Conservation (phyloP, 768 basidiomycete genomes). For the Xerocomellus amylosporus region DNA sequence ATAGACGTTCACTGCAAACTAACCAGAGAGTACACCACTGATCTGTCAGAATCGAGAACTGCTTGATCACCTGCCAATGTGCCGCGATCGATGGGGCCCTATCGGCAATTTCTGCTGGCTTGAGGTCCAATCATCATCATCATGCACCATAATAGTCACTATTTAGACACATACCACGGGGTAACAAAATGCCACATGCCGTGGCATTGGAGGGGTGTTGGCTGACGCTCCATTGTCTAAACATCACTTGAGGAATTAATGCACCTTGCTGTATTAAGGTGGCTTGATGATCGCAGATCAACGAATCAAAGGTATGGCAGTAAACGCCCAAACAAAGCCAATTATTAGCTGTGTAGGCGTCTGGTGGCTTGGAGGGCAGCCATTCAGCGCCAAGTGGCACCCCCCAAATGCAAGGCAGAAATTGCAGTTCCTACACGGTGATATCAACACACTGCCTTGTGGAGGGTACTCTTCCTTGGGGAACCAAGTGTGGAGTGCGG, state of each 20-base stretch:
- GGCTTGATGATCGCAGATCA: neutral
- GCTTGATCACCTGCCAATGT: neutral
- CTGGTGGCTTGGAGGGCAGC: neutral
- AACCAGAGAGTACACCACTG: neutral
- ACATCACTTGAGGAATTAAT: neutral
- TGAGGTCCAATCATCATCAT: neutral
- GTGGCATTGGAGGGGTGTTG: neutral
- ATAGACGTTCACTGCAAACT: no score
- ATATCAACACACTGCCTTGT: neutral
- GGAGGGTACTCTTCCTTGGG: neutral
- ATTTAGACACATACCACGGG: neutral
- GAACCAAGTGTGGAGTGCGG: neutral
- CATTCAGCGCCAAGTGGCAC: neutral
- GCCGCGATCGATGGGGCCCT: neutral
- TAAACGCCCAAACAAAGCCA: neutral
- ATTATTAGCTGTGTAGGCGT: conserved; percentile 1
- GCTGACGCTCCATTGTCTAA: neutral
- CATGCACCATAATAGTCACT: neutral
- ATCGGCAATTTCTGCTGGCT: neutral
- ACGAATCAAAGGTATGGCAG: neutral
- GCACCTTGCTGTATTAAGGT: conserved; percentile 5
- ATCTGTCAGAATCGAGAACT: neutral
- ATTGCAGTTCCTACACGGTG: neutral
- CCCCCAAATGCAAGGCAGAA: neutral
- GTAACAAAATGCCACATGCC: neutral